Percentiles rank a stretch among this genome's conserved stretches.
Evolutionary conservation across 441 rosid genomes (phyloP).

Genomic region (Euphorbia schlechtendalii): DNA sequence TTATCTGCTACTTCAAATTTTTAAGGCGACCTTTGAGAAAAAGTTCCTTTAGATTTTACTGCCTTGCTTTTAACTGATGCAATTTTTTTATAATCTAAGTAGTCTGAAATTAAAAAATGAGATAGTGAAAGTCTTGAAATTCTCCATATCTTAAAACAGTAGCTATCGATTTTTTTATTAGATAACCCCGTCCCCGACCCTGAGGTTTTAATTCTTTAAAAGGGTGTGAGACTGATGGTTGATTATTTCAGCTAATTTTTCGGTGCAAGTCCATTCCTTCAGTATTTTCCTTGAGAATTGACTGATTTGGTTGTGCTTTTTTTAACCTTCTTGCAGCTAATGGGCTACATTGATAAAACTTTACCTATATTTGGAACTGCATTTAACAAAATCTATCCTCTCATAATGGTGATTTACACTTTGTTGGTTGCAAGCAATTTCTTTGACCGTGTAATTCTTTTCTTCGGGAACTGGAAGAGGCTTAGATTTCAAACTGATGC

Average conservation of each 20-base stretch:
- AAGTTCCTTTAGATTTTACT: neutral
- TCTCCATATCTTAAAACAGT: neutral
- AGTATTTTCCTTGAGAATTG: conserved; percentile 11
- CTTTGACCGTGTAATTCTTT: conserved; percentile 74
- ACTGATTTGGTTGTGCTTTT: conserved; percentile 10
- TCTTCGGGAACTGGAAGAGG: conserved; percentile 95
- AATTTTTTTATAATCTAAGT: neutral
- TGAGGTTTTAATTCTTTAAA: no score
- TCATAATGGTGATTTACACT: conserved; percentile 93
- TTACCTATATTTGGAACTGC: conserved; percentile 77
- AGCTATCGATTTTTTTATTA: neutral
- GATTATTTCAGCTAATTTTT: neutral
- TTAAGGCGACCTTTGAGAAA: neutral
- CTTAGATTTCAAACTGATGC: conserved; percentile 75
- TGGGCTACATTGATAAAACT: conserved; percentile 84
- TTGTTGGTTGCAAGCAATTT: conserved; percentile 90
- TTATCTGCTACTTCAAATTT: neutral
- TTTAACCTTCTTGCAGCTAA: conserved; percentile 52
- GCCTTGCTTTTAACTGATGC: neutral
- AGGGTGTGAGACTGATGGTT: neutral
- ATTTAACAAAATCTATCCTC: conserved; percentile 92
- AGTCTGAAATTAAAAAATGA: neutral
- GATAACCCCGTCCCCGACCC: no score
- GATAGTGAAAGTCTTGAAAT: neutral
- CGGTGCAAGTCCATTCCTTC: neutral